These are phyloP conservation scores for Penicillium fuscoglaucum DNA, from an alignment of 2,329 filamentous ascomycete species.

Conservation along the genomic window DNA sequence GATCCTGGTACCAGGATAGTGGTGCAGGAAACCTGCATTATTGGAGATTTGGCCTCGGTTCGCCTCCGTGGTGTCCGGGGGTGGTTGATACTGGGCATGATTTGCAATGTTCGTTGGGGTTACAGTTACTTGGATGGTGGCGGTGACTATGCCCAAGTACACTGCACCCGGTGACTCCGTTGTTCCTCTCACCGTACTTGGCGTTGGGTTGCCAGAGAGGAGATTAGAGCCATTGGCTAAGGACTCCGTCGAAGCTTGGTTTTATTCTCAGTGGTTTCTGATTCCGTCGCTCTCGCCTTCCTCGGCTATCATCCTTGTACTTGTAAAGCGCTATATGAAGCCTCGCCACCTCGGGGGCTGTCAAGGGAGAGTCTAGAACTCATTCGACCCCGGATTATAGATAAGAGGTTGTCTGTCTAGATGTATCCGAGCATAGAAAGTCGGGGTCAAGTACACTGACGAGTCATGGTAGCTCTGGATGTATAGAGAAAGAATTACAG, in stretches of 20 bases:
- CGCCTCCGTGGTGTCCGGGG: neutral
- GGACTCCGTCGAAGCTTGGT: neutral
- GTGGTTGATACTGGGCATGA: neutral
- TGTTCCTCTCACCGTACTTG: slow-evolving; percentile 6
- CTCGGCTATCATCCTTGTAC: neutral
- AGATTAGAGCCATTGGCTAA: neutral
- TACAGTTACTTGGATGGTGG: neutral
- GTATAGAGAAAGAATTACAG: neutral
- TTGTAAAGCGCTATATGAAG: neutral
- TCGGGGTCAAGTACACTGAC: neutral
- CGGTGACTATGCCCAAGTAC: slow-evolving; percentile 1
- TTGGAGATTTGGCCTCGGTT: neutral
- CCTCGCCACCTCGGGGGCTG: neutral
- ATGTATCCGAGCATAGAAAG: neutral
- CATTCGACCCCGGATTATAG: neutral
- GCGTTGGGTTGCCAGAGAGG: neutral
- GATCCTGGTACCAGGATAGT: slow-evolving; percentile 13
- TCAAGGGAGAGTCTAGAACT: slow-evolving; percentile 1
- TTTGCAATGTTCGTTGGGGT: neutral
- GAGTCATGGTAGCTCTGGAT: neutral
- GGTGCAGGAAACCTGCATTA: slow-evolving; percentile 17
- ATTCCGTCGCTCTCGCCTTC: neutral
- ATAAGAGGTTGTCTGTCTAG: neutral
- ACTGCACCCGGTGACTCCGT: neutral
- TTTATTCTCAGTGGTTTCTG: neutral